Evolutionary conservation across 176 grass and related monocot species (phyloP).

Genomic region (Bromus sterilis): DNA sequence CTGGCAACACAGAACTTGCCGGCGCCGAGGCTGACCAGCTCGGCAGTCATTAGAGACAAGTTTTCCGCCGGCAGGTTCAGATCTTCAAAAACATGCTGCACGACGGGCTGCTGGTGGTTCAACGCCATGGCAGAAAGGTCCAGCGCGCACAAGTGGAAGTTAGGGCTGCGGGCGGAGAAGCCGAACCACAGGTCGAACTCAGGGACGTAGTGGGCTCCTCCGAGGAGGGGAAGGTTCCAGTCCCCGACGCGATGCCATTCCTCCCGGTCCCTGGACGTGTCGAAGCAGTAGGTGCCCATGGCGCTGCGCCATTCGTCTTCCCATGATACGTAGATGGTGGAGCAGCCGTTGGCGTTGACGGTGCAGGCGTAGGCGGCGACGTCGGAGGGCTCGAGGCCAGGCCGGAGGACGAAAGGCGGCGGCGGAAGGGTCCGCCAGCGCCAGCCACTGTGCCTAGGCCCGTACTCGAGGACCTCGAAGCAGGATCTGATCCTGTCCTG

Average conservation of each 20-base stretch:
- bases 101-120: not conserved
- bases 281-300: not conserved
- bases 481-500: not conserved
- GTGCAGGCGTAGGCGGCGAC: not conserved
- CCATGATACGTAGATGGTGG: not conserved
- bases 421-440: not conserved
- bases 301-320: not conserved
- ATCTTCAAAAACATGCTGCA: too few relatives aligned
- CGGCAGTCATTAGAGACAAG: too few relatives aligned
- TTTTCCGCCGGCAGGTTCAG: too few relatives aligned
- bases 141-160: not conserved
- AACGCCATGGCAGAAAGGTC: not conserved
- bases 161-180: not conserved
- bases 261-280: not conserved
- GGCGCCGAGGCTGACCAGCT: too few relatives aligned
- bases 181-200: not conserved
- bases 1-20: too few relatives aligned
- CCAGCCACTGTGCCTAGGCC: not conserved
- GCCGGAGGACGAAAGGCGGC: not conserved
- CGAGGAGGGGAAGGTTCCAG: not conserved
- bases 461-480: not conserved
- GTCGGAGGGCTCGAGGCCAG: not conserved
- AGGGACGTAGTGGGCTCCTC: not conserved
- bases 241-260: not conserved
- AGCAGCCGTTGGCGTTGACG: not conserved